Percentiles rank a stretch among this genome's conserved stretches.
Evolutionary conservation across 2,329 filamentous ascomycete genomes (phyloP).

Genomic region (Penicillium sp.): DNA sequence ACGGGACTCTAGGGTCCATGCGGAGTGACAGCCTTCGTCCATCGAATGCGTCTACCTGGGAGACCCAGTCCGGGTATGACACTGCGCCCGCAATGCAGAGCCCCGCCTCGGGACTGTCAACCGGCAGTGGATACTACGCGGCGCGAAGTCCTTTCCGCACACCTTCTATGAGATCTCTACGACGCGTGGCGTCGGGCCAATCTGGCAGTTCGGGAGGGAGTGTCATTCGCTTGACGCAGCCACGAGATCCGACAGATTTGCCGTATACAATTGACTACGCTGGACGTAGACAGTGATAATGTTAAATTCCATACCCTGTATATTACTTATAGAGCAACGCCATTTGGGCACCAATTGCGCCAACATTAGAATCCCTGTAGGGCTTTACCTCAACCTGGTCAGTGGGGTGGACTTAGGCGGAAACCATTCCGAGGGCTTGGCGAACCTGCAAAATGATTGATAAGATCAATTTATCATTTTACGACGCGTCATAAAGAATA

Average conservation of each 20-base stretch:
- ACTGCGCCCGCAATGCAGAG: conserved; percentile 25
- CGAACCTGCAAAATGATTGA: conserved; percentile 28
- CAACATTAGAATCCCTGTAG: neutral
- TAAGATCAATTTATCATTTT: conserved; percentile 25
- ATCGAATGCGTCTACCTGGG: conserved; percentile 29
- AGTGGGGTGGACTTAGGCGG: conserved; percentile 19
- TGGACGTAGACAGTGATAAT: conserved; percentile 11
- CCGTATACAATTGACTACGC: conserved; percentile 33
- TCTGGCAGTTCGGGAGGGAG: conserved; percentile 37
- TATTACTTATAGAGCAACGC: conserved; percentile 11
- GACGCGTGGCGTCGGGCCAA: conserved; percentile 29
- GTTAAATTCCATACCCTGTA: conserved; percentile 6
- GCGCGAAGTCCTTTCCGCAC: conserved; percentile 21
- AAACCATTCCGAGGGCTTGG: conserved; percentile 21
- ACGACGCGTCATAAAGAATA: conserved; percentile 5
- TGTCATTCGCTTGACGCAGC: conserved; percentile 38
- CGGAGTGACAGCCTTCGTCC: conserved; percentile 26
- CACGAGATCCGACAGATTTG: conserved; percentile 28
- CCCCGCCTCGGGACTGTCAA: conserved; percentile 16
- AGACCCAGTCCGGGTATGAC: conserved; percentile 27
- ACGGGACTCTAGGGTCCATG: conserved; percentile 18
- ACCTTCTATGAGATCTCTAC: conserved; percentile 36
- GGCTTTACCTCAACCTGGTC: too few species aligned
- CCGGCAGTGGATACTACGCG: conserved; percentile 13
- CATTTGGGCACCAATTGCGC: conserved; percentile 14